Percentiles rank a stretch among this genome's conserved stretches.
phyloP scores from a whole-genome alignment of 2,329 filamentous ascomycete genomes.

The Sordariomycetes sp. region DNA sequence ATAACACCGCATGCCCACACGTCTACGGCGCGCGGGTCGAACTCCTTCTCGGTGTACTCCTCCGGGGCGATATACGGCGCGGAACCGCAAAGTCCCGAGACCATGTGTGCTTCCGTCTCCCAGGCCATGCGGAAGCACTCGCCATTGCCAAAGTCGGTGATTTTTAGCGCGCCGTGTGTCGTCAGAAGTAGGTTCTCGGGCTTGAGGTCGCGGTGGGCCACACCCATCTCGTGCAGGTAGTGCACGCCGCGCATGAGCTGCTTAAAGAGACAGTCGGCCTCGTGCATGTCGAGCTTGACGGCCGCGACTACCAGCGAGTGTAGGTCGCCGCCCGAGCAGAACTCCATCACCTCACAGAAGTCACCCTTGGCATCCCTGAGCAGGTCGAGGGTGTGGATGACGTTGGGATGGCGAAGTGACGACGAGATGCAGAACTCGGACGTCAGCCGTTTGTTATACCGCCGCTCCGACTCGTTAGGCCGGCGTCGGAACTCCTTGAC shows the following conservation, averaged over 20 bases:
- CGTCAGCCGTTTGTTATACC: constrained; percentile 94
- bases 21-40: constrained; percentile 94
- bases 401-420: constrained; percentile 89
- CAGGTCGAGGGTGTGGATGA: constrained; percentile 94
- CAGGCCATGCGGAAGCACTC: constrained; percentile 99
- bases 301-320: constrained; percentile 89
- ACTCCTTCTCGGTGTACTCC: constrained; percentile 91
- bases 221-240: constrained; percentile 99
- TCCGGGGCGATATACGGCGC: constrained; percentile 96
- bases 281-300: constrained; percentile 80
- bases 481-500: constrained; percentile 96
- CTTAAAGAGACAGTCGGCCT: constrained; percentile 98
- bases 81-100: constrained; percentile 88
- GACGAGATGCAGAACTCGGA: constrained; percentile 98
- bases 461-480: constrained; percentile 90
- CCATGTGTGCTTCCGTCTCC: constrained; percentile 98
- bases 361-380: constrained; percentile 94
- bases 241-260: constrained; percentile 98
- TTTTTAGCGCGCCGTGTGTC: constrained; percentile 85
- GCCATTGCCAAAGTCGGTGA: constrained; percentile 97
- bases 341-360: constrained; percentile 99
- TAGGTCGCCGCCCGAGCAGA: constrained; percentile 89
- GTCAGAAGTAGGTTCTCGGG: constrained; percentile 94
- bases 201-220: constrained; percentile 92
- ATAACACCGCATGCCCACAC: constrained; percentile 98